Conservation (phyloP, 805 yeast genomes). For the Candida rishiriensis region DNA sequence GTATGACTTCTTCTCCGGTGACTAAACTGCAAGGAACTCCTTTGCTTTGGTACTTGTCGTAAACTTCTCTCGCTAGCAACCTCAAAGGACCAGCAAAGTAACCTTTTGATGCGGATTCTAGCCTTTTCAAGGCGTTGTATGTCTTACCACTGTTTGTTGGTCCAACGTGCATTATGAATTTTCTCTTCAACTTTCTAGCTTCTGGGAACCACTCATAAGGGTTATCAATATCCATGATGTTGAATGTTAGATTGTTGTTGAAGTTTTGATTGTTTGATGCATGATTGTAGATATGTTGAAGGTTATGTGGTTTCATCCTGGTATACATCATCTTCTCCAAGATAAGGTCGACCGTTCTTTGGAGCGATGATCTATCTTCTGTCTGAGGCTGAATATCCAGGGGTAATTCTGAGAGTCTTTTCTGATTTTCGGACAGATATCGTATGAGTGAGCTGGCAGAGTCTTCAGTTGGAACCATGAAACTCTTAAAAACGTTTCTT, state of each 20-base stretch:
- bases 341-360: slow-evolving; percentile 17
- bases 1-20: slow-evolving; percentile 93
- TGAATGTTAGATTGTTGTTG: slow-evolving; percentile 30
- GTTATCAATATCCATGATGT: slow-evolving; percentile 42
- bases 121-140: slow-evolving; percentile 66
- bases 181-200: slow-evolving; percentile 75
- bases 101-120: slow-evolving; percentile 66
- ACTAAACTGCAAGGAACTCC: slow-evolving; percentile 73
- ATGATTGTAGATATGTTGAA: slow-evolving; percentile 25
- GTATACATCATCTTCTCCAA: slow-evolving; percentile 27
- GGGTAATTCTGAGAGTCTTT: slow-evolving; percentile 8
- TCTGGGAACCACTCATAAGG: slow-evolving; percentile 82
- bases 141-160: slow-evolving; percentile 98
- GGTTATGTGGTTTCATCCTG: slow-evolving; percentile 26
- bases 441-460: slow-evolving; percentile 8
- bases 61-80: slow-evolving; percentile 85
- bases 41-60: slow-evolving; percentile 67
- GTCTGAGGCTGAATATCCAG: slow-evolving; percentile 4
- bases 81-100: slow-evolving; percentile 94
- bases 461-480: slow-evolving; percentile 11
- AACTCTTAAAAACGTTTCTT: slow-evolving; percentile 3
- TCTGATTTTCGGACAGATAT: slow-evolving; percentile 9
- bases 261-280: slow-evolving; percentile 29
- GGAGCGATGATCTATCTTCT: slow-evolving; percentile 5
- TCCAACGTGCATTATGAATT: slow-evolving; percentile 89